Base-by-base conservation (phyloP, 805 yeast species). In the Zygosaccharomyces rouxii region DNA sequence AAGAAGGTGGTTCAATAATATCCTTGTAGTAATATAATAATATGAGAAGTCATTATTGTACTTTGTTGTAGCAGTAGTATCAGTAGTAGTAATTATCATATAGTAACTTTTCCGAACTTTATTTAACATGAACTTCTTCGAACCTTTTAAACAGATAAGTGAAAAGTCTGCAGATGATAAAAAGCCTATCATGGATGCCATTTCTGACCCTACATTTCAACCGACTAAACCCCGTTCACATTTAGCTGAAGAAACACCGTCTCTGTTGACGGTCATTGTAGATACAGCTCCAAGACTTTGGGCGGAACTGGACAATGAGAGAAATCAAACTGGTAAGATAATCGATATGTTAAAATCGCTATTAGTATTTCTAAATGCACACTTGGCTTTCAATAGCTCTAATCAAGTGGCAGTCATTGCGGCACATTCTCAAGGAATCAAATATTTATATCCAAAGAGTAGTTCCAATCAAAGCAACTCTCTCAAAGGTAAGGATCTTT, bases 341-440 rank as follows among this genome's bases (percentile, higher is more conserved):
- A 74, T 77, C 52, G 80, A 81, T 38, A 80, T 84, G 6, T 66
- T 85, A 5, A 77, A 84, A 53, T 72, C 90, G 2, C 60, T 90
- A 7, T 67, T 89, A 28, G 89, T 94, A 21, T 82, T 85, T 59
- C 65, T 90, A 44, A 94, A 94, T 65, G 89, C 95, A 1, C 99
- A 94, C 65, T 64, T 94, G 41, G 83, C 98, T 0, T 73, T 88
- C 44, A 87, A 87, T 66, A 86, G 86, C 56, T 80, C 89, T 31
- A 94, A 94, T 64, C 79, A 79, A 59, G 95, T 92, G 7, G 85
- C 94, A 2, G 79, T 92, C 13, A 78, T 90, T 35, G 85, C 88
- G 1, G 83, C 88, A 18, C 85, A 88, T 55, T 78, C 88, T 1
- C 67, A 70, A 11, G 88, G 92, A 0, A 81, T 95, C 0, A 71